Conservation (phyloP, 257 asterid genomes). For the Fraxinus excelsior region DNA sequence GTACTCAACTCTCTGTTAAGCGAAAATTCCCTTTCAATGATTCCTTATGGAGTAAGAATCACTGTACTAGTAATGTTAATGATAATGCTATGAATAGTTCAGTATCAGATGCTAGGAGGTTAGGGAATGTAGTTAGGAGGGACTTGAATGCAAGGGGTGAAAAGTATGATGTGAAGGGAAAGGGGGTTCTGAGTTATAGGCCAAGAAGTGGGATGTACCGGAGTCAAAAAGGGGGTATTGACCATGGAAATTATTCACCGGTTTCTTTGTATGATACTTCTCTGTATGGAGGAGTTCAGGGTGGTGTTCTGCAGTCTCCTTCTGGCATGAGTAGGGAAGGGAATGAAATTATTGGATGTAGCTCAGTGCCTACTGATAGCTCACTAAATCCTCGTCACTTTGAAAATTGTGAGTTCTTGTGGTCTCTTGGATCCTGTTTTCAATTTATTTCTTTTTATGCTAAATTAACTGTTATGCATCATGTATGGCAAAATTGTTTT, state of each 20-base stretch:
- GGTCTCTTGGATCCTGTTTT: conserved; percentile 6
- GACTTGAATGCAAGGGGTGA: conserved; percentile 30
- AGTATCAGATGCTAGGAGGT: conserved; percentile 46
- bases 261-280: conserved; percentile 48
- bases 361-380: conserved; percentile 22
- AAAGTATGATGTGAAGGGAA: conserved; percentile 65
- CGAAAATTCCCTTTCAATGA: conserved; percentile 61
- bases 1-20: conserved; percentile 56
- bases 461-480: background rate
- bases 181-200: conserved; percentile 44
- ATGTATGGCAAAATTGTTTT: conserved; percentile 10
- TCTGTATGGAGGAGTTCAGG: conserved; percentile 25
- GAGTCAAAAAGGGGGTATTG: conserved; percentile 36
- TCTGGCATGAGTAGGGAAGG: conserved; percentile 33
- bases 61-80: conserved; percentile 27
- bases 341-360: conserved; percentile 29
- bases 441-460: background rate
- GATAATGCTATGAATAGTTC: conserved; percentile 26
- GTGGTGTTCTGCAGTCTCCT: conserved; percentile 29
- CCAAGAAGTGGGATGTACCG: conserved; percentile 40
- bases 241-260: conserved; percentile 40
- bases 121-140: conserved; percentile 31
- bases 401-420: conserved; percentile 42
- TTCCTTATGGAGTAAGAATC: conserved; percentile 23
- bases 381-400: conserved; percentile 31